Percentiles rank a stretch among this genome's conserved stretches.
Evolutionary conservation across 176 grass and related monocot genomes (phyloP).

Genomic region (Zoysia pacifica): DNA sequence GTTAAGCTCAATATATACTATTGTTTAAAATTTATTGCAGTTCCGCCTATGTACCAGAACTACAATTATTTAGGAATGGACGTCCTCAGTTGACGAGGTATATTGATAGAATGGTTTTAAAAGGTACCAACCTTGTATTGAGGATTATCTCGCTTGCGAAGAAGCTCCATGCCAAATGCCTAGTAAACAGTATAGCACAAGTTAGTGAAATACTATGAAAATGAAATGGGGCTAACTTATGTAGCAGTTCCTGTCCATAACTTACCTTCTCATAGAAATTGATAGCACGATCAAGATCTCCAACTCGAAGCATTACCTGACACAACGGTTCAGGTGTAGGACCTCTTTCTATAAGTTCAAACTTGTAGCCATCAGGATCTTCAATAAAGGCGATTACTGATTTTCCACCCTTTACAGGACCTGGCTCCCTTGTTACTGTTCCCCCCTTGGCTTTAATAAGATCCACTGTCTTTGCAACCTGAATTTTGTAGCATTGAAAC

Average conservation of each 20-base stretch:
- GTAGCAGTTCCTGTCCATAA: constrained; percentile 5
- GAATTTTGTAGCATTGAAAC: constrained; percentile 28
- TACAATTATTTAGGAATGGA: too few relatives aligned
- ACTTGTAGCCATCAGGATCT: constrained; percentile 97
- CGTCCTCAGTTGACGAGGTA: neutral
- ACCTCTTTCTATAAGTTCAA: constrained; percentile 89
- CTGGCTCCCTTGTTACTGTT: constrained; percentile 87
- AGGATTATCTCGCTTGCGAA: constrained; percentile 85
- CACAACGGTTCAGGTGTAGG: constrained; percentile 90
- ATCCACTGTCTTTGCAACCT: constrained; percentile 93
- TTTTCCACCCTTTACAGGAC: constrained; percentile 78
- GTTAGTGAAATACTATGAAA: constrained; percentile 24
- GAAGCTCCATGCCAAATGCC: constrained; percentile 99
- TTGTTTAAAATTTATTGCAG: too few relatives aligned
- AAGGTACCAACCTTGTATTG: constrained; percentile 75
- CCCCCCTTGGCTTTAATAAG: constrained; percentile 95
- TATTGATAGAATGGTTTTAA: neutral
- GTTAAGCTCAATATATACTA: constrained; percentile 3
- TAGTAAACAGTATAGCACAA: constrained; percentile 33
- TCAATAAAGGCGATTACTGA: constrained; percentile 87
- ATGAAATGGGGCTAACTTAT: constrained; percentile 10
- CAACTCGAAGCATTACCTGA: constrained; percentile 97
- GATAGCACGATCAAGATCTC: constrained; percentile 84
- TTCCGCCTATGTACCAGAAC: too few relatives aligned
- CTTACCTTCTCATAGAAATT: constrained; percentile 92